Percentiles rank a stretch among this genome's conserved stretches.
Conservation (phyloP, 2,329 filamentous ascomycete species). For the Lachnellula arida region DNA sequence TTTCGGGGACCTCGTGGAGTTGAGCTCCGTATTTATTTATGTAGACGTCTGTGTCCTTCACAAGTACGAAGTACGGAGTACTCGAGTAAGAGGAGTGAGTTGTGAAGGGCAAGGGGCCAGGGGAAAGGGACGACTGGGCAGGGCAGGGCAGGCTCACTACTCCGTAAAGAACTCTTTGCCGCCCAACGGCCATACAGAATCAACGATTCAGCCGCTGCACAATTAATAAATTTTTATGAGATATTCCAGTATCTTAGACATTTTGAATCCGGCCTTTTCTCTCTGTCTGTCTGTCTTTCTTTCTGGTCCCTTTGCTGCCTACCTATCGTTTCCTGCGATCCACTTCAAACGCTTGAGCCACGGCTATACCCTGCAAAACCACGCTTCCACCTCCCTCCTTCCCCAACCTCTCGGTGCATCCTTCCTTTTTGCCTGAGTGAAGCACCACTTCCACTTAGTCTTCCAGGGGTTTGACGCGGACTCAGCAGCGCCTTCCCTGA, state of each 20-base stretch:
- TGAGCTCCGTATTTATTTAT: no score
- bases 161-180: not conserved
- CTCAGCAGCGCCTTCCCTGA: not conserved
- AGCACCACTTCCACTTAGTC: no score
- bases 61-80: no score
- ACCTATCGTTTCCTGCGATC: not conserved
- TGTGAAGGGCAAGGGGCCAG: no score
- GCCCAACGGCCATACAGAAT: not conserved
- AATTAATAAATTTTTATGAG: not conserved
- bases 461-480: not conserved
- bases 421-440: constrained; percentile 1
- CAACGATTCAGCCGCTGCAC: not conserved
- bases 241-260: not conserved
- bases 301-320: not conserved
- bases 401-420: not conserved
- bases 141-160: not conserved
- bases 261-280: not conserved
- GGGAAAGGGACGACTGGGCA: not conserved
- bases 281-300: no score
- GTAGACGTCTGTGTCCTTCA: not conserved
- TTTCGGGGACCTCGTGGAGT: constrained; percentile 1
- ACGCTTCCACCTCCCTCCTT: not conserved
- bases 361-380: not conserved
- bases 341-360: not conserved
- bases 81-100: no score